Evolutionary conservation across 139 green algal genomes (phyloP).

Genomic region (Parachlorella kessleri): DNA sequence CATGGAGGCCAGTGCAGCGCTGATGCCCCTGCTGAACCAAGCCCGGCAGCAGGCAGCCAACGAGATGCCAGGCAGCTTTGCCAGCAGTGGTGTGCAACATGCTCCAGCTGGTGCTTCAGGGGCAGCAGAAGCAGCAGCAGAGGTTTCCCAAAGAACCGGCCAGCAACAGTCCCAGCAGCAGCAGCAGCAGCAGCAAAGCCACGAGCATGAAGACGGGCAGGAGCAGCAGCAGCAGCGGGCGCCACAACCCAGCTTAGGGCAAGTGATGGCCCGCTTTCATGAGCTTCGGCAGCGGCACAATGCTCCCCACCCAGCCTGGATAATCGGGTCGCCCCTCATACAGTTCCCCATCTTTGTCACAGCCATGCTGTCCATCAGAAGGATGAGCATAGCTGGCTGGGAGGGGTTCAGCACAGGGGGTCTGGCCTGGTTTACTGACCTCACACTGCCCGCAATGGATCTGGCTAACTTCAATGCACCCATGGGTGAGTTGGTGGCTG

Average conservation of each 20-base stretch:
- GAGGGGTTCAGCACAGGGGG: constrained; percentile 65
- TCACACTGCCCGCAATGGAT: constrained; percentile 60
- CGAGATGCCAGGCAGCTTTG: neutral
- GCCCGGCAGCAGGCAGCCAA: constrained; percentile 9
- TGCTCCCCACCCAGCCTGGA: constrained; percentile 67
- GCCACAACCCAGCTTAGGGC: neutral
- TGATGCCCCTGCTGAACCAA: constrained; percentile 30
- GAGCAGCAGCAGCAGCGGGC: neutral
- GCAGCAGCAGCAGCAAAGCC: neutral
- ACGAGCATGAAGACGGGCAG: neutral
- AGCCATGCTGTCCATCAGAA: constrained; percentile 52
- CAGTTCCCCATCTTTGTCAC: constrained; percentile 73
- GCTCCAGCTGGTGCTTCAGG: constrained; percentile 27
- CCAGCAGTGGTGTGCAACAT: constrained; percentile 3
- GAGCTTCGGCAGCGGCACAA: constrained; percentile 48
- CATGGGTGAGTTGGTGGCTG: constrained; percentile 23
- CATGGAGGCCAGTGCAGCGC: constrained; percentile 29
- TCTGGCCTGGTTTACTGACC: constrained; percentile 77
- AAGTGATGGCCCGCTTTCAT: constrained; percentile 1
- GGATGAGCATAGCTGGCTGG: constrained; percentile 65
- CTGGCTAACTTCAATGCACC: constrained; percentile 38
- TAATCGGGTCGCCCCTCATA: constrained; percentile 65
- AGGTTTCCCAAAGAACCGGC: no score
- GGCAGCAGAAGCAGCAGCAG: constrained; percentile 25
- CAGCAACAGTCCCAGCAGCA: neutral